Base-by-base conservation (phyloP, 164 flowering plant genomes). In the Stephania yunnanensis region DNA sequence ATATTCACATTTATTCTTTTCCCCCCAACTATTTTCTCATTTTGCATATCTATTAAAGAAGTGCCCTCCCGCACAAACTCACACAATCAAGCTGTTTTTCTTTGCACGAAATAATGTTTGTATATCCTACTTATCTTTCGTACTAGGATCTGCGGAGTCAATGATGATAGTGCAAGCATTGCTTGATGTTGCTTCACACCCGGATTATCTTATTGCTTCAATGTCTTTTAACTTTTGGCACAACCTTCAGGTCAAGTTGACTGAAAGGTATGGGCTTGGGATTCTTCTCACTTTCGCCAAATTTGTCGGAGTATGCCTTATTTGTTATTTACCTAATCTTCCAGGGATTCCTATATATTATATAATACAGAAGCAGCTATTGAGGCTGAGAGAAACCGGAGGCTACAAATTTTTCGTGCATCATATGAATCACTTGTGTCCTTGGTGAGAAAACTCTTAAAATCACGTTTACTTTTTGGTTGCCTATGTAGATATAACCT, bases 201-300 rank as follows among this genome's bases (percentile, higher is more conserved):
- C 97, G 61, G 98, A 96, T 75, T 92, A 87, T 83, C 87, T 92
- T 82, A 96, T 96, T 81, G 97, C 98, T 77, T 96, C 97, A 50
- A 96, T 96, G 98, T 91, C 97, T 31, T 96, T 92, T 74, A 94
- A 91, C 81, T 96, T 96, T 83, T 96, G 99, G 98, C 99, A 94
- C 81, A 89, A 78, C 80, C 98, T 96, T 83, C 98, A 96, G 85
- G 82, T 87, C 83, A 86, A 84, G 76, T 87, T 96, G 88, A 90
- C 87, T 70, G 87, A 85, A 85, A 90, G 97, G 99, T 95, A 73
- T 80, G 31, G 50, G 69, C 9, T 77, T 50, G 25, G 36, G 61
- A 45, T 46, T 53, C 4, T 53, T 29, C 55, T 70, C 6, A 11
- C 10, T 17, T 82, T 7, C 69, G 1, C 44, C 77, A 2, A 19